Evolutionary conservation across 2,329 filamentous ascomycete genomes (phyloP).

Genomic region (Phaeosphaeria sp.): DNA sequence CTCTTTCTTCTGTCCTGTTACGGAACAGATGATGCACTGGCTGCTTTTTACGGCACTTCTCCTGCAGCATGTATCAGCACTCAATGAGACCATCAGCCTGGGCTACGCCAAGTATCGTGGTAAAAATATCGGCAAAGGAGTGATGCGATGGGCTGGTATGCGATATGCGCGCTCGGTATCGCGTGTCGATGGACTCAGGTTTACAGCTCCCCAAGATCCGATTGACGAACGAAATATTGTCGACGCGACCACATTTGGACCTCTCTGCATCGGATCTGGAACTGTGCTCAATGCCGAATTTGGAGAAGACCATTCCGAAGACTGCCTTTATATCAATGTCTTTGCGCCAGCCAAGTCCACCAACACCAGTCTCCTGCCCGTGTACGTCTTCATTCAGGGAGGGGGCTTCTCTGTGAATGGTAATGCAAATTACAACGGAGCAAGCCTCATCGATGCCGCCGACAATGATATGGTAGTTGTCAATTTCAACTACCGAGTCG

Average conservation of each 20-base stretch:
- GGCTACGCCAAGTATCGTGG: slow-evolving; percentile 73
- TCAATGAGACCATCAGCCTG: slow-evolving; percentile 62
- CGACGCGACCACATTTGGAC: slow-evolving; percentile 53
- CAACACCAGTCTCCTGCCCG: slow-evolving; percentile 40
- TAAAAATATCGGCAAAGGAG: slow-evolving; percentile 58
- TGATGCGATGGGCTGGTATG: slow-evolving; percentile 77
- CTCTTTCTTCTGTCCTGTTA: not conserved
- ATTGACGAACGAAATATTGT: slow-evolving; percentile 53
- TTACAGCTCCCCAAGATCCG: slow-evolving; percentile 71
- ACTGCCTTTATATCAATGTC: slow-evolving; percentile 50
- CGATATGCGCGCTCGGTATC: slow-evolving; percentile 64
- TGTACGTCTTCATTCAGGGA: slow-evolving; percentile 51
- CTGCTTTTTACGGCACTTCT: slow-evolving; percentile 32
- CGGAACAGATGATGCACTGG: slow-evolving; percentile 25
- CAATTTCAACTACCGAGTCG: slow-evolving; percentile 51
- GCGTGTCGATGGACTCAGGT: slow-evolving; percentile 55
- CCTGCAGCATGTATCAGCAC: slow-evolving; percentile 35
- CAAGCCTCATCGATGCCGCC: slow-evolving; percentile 40
- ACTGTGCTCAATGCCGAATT: slow-evolving; percentile 33
- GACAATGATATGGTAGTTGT: slow-evolving; percentile 44
- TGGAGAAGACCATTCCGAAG: slow-evolving; percentile 41
- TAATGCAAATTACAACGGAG: slow-evolving; percentile 46
- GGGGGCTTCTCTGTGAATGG: slow-evolving; percentile 47
- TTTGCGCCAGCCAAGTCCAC: slow-evolving; percentile 46
- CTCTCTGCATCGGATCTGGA: slow-evolving; percentile 40